Conservation (phyloP, 1,139 yeast genomes). For the Pichia sp. region DNA sequence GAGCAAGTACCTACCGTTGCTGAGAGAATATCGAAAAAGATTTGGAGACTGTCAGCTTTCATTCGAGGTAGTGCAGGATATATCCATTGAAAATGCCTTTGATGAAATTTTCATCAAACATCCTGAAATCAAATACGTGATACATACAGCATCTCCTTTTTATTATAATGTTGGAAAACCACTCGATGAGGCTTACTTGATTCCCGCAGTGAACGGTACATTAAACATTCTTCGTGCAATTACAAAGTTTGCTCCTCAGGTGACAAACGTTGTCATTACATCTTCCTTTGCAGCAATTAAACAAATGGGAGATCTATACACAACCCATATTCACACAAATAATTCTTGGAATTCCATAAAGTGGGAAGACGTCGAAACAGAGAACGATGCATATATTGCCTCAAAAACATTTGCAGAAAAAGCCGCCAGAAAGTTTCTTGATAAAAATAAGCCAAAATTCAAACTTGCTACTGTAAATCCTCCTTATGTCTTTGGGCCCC, state of each 20-base stretch:
- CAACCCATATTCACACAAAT: slow-evolving; percentile 29
- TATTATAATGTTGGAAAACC: slow-evolving; percentile 24
- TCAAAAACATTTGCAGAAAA: slow-evolving; percentile 52
- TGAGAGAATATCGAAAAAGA: slow-evolving; percentile 27
- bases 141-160: slow-evolving; percentile 61
- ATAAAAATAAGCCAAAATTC: slow-evolving; percentile 38
- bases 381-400: slow-evolving; percentile 41
- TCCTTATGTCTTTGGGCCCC: slow-evolving; percentile 49
- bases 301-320: slow-evolving; percentile 11
- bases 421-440: slow-evolving; percentile 52
- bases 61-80: slow-evolving; percentile 37
- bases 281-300: slow-evolving; percentile 51
- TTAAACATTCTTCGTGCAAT: slow-evolving; percentile 42
- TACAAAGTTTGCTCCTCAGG: slow-evolving; percentile 43
- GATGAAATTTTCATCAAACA: slow-evolving; percentile 43
- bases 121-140: slow-evolving; percentile 47
- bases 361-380: slow-evolving; percentile 35
- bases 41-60: slow-evolving; percentile 31
- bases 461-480: slow-evolving; percentile 46
- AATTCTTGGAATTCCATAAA: slow-evolving; percentile 40
- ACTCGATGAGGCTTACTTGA: slow-evolving; percentile 28
- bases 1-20: slow-evolving; percentile 30
- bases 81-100: slow-evolving; percentile 36
- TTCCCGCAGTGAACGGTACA: slow-evolving; percentile 54
- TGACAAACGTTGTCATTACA: slow-evolving; percentile 50